Percentiles rank a stretch among this genome's conserved stretches.
Evolutionary conservation across 2,329 filamentous ascomycete species (phyloP).

Genomic region (Atkinsonella texensis): DNA sequence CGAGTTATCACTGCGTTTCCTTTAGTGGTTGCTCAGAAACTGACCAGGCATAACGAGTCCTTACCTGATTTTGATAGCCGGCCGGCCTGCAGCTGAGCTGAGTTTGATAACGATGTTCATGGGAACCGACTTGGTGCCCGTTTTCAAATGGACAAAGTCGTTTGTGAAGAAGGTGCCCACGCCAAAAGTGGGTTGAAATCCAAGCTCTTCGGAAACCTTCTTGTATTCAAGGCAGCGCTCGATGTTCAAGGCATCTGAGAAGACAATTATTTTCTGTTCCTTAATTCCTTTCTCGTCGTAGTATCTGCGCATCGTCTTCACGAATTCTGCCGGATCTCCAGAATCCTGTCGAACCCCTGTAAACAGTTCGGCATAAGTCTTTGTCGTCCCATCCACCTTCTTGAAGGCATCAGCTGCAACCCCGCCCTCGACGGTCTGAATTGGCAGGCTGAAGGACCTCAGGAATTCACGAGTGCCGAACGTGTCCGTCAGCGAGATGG

Average conservation of each 20-base stretch:
- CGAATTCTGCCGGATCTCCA: conserved; percentile 70
- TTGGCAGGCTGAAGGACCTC: conserved; percentile 62
- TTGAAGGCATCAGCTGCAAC: conserved; percentile 29
- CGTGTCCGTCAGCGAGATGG: conserved; percentile 88
- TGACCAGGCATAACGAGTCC: conserved; percentile 2
- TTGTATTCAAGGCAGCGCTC: conserved; percentile 89
- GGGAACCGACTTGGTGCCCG: conserved; percentile 73
- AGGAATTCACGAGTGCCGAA: conserved; percentile 90
- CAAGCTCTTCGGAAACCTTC: conserved; percentile 62
- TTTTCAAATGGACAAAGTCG: conserved; percentile 65
- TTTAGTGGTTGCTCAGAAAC: conserved; percentile 9
- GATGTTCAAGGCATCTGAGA: conserved; percentile 89
- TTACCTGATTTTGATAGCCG: conserved; percentile 77
- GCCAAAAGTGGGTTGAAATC: conserved; percentile 80
- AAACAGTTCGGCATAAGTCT: conserved; percentile 72
- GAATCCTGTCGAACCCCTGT: conserved; percentile 82
- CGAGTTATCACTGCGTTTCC: conserved; percentile 53
- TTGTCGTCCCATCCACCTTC: conserved; percentile 27
- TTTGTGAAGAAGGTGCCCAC: conserved; percentile 95
- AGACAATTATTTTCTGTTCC: conserved; percentile 80
- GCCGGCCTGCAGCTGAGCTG: conserved; percentile 66
- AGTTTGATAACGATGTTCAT: conserved; percentile 98
- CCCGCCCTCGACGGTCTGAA: conserved; percentile 32
- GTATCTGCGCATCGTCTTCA: conserved; percentile 67
- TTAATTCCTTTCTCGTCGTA: conserved; percentile 65